Conservation (phyloP, 2,329 filamentous ascomycete species). For the Ophiostoma piceae region DNA sequence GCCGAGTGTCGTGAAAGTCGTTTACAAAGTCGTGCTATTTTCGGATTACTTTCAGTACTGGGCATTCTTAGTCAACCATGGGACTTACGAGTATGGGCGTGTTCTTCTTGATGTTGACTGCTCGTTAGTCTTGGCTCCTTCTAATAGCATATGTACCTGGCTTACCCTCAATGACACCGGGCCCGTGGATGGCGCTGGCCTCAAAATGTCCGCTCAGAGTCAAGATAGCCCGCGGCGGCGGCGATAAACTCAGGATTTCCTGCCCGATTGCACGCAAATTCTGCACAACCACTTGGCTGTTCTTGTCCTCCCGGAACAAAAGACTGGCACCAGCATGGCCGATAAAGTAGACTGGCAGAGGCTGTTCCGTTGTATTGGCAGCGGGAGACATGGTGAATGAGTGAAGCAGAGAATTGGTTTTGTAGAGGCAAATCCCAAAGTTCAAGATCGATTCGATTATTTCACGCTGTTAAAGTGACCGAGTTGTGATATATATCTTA, state of each 20-base stretch:
- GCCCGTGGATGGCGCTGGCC: neutral
- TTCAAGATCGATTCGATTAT: too few species aligned
- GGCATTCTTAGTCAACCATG: too few species aligned
- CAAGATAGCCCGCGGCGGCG: neutral
- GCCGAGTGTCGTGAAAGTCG: too few species aligned
- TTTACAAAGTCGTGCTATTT: too few species aligned
- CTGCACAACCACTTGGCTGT: neutral
- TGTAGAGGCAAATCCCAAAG: too few species aligned
- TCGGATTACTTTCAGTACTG: too few species aligned
- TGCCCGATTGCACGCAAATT: neutral
- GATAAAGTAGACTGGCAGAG: neutral
- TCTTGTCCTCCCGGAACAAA: neutral
- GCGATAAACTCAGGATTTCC: neutral
- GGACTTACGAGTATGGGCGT: neutral
- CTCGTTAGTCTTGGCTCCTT: neutral
- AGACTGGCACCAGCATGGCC: neutral
- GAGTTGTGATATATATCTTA: neutral
- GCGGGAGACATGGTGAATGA: neutral
- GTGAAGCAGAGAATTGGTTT: neutral
- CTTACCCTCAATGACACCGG: neutral
- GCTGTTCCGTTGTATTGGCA: neutral
- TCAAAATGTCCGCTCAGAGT: neutral
- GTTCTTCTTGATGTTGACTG: constrained; percentile 2
- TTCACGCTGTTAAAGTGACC: too few species aligned
- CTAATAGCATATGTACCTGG: neutral